A percentile compares a stretch with the other conserved stretches of the same genome.
phyloP scores from a whole-genome alignment of 164 flowering plant genomes.

The Nelumbo lutea region DNA sequence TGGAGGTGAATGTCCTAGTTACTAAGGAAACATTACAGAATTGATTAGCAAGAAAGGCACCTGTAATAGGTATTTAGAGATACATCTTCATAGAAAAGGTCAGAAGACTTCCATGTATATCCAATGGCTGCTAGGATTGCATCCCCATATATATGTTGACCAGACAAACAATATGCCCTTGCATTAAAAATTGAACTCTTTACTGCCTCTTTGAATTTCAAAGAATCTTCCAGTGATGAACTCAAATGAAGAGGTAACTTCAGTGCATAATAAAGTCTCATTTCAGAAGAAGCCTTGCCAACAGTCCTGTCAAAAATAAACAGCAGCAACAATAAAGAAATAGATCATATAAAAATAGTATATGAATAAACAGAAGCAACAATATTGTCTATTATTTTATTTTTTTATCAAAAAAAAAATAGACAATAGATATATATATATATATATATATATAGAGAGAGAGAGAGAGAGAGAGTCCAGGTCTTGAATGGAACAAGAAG shows the following conservation, averaged over 20 bases:
- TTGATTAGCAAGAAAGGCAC: conserved; percentile 23
- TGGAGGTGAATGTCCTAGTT: too few species aligned
- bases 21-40: too few species aligned
- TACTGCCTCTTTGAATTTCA: conserved; percentile 15
- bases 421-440: too few species aligned
- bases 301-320: conserved; percentile 42
- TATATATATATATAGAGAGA: too few species aligned
- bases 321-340: neutral
- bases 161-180: conserved; percentile 73
- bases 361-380: too few species aligned
- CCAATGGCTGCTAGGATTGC: conserved; percentile 79
- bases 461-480: too few species aligned
- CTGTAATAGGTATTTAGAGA: conserved; percentile 68
- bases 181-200: conserved; percentile 40
- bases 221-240: conserved; percentile 21
- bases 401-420: too few species aligned
- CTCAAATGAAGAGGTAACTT: conserved; percentile 22
- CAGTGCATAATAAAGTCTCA: conserved; percentile 60
- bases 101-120: conserved; percentile 63
- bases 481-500: neutral
- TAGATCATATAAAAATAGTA: neutral
- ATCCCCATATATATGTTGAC: conserved; percentile 69
- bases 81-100: conserved; percentile 63
- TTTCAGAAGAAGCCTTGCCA: conserved; percentile 86
- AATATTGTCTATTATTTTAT: too few species aligned